Conservation (phyloP, 345 rosid genomes). For the Moricandia moricandioides region DNA sequence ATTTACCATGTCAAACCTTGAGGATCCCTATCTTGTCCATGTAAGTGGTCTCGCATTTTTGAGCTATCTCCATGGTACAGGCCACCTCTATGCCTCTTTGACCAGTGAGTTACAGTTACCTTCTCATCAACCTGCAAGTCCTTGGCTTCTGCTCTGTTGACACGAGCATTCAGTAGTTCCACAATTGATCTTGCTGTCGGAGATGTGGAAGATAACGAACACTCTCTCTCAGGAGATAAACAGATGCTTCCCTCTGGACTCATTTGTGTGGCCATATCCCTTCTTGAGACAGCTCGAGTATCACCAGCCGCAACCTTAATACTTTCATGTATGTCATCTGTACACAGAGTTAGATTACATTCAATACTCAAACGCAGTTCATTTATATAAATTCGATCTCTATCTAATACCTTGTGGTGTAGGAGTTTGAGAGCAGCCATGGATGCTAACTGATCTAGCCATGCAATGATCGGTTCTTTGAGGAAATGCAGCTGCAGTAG, state of each 20-base stretch:
- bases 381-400: neutral
- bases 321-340: constrained; percentile 50
- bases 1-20: constrained; percentile 64
- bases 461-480: constrained; percentile 57
- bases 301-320: constrained; percentile 55
- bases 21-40: constrained; percentile 51
- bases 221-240: constrained; percentile 57
- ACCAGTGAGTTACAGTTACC: constrained; percentile 87
- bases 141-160: constrained; percentile 59
- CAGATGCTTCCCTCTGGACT: constrained; percentile 71
- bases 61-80: constrained; percentile 54
- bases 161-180: constrained; percentile 49
- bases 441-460: constrained; percentile 88
- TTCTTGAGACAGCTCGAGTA: constrained; percentile 66
- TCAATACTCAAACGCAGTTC: neutral
- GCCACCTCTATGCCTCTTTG: constrained; percentile 57
- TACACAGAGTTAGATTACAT: constrained; percentile 4
- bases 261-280: constrained; percentile 99
- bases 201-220: constrained; percentile 53
- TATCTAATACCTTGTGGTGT: constrained; percentile 44
- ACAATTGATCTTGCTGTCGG: constrained; percentile 49
- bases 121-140: constrained; percentile 89
- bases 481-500: constrained; percentile 48
- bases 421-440: constrained; percentile 74
- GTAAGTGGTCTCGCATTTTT: constrained; percentile 64